Base-by-base conservation (phyloP, 306 rosid genomes). In the Quercus cerris region DNA sequence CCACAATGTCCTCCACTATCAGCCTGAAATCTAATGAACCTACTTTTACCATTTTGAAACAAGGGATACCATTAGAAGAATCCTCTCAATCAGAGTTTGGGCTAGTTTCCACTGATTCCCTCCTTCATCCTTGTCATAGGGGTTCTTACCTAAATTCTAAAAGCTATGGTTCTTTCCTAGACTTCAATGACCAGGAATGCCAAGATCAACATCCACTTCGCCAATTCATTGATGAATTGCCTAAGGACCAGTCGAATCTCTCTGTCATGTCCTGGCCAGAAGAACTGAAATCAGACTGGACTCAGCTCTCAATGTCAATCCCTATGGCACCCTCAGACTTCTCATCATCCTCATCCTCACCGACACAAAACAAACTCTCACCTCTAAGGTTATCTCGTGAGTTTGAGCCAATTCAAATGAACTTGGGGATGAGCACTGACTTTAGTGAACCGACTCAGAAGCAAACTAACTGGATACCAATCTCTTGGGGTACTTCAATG, bases 231-330 rank as follows among this genome's bases (percentile, higher is more conserved):
- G 87, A 86, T 69, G 81, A 81, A 44, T 85, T 80, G 85, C 88
- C 88, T 12, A 82, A 87, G 62, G 85, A 80, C 82, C 83, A 82
- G 57, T 85, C 87, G 20, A 70, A 41, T 57, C 71, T 70, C 30
- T 77, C 86, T 0, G 83, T 82, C 78, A 72, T 76, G 28, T 73
- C 79, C 19, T 87, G 90, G 90, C 86, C 87, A 0, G 86, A 81
- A 58, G 88, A 82, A 35, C 31, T 88, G 6, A 88, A 83, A 73
- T 81, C 87, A 4, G 91, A 88, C 57, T 83, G 87, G 86, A 88
- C 89, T 22, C 86, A 81, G 69, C 89, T 85, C 56, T 88, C 89
- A 46, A 85, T 85, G 89, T 81, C 91, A 6, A 82, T 80, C 49
- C 90, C 90, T 27, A 76, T 81, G 87, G 58, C 54, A 49, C 17